These are phyloP conservation scores for Stachybotrys elegans DNA, from an alignment of 2,329 filamentous ascomycete species.

Conservation along the genomic window DNA sequence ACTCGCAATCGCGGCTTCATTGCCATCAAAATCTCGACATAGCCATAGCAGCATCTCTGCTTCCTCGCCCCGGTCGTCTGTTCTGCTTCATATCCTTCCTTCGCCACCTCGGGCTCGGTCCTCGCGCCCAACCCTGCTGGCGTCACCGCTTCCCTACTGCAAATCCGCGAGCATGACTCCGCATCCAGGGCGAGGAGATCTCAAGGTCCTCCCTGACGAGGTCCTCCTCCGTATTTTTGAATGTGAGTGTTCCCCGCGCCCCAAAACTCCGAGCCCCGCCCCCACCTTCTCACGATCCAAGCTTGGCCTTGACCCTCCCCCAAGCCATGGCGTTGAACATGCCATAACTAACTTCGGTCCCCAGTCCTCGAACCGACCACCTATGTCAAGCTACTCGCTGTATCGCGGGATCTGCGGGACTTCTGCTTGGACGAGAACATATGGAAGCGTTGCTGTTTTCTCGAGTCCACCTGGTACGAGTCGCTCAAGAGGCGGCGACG, in stretches of 20 bases:
- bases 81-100: no score
- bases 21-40: no score
- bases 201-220: constrained; percentile 59
- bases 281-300: no score
- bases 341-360: constrained; percentile 4
- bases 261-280: constrained; percentile 12
- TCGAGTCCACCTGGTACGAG: constrained; percentile 61
- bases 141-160: no score
- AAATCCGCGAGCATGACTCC: no score
- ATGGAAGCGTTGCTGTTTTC: constrained; percentile 74
- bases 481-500: constrained; percentile 41
- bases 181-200: no score
- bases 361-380: constrained; percentile 30
- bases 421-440: constrained; percentile 69
- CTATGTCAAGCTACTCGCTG: constrained; percentile 61
- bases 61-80: no score
- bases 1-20: no score
- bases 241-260: constrained; percentile 38
- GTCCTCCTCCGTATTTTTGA: constrained; percentile 58
- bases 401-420: constrained; percentile 60
- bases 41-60: no score
- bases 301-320: constrained; percentile 5
- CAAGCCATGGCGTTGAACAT: constrained; percentile 12
- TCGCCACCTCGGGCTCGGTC: no score
- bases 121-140: no score